Evolutionary conservation across 2,329 filamentous ascomycete species (phyloP).

Genomic region (Cladosporium sp.): DNA sequence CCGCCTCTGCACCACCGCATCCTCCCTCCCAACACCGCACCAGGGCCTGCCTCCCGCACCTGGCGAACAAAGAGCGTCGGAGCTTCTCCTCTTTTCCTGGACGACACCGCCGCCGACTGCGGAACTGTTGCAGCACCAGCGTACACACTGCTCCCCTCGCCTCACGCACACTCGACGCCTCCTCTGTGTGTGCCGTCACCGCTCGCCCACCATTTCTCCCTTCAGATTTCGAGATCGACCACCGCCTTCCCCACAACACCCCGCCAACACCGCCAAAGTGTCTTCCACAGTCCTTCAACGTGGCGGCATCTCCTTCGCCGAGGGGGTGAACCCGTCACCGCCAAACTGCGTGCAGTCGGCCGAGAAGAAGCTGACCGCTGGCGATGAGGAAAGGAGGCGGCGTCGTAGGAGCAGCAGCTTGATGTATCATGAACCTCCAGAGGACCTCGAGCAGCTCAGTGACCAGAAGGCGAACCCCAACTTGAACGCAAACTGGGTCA

Average conservation of each 20-base stretch:
- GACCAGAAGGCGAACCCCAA: constrained; percentile 94
- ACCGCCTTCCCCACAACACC: constrained; percentile 6
- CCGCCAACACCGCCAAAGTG: constrained; percentile 83
- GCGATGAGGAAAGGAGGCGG: constrained; percentile 53
- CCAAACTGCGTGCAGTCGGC: constrained; percentile 29
- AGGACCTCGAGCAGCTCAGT: constrained; percentile 95
- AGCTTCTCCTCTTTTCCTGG: neutral
- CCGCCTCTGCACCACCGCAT: neutral
- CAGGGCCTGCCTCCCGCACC: neutral
- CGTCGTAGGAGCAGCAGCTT: constrained; percentile 96
- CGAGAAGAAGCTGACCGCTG: constrained; percentile 50
- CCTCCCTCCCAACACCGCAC: neutral
- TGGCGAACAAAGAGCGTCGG: neutral
- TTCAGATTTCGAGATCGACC: neutral
- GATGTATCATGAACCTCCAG: constrained; percentile 94
- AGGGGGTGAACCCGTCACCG: constrained; percentile 57
- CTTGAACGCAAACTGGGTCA: constrained; percentile 97
- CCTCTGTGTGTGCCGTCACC: neutral
- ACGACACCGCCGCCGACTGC: neutral
- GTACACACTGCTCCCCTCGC: neutral
- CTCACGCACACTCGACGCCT: neutral
- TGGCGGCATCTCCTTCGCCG: constrained; percentile 81
- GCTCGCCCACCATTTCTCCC: neutral
- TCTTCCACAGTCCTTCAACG: constrained; percentile 86
- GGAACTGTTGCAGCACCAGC: neutral